These are phyloP conservation scores for Leonotis leonurus DNA, from an alignment of 257 asterid genomes.

Conservation along the genomic window DNA sequence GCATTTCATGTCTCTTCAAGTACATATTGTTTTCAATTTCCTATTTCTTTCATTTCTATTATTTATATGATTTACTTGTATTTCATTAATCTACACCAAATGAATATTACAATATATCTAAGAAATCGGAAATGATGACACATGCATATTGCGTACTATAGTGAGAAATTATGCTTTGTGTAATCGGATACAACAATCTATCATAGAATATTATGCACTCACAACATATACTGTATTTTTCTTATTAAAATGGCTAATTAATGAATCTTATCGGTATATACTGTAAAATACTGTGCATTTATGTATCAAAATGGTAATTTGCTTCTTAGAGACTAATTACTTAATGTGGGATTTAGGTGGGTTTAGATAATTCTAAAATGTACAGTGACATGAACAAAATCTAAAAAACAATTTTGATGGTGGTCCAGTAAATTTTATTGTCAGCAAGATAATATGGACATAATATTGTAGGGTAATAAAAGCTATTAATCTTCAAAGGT, in stretches of 20 bases:
- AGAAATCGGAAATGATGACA: not conserved
- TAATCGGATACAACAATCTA: not conserved
- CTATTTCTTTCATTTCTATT: too few relatives aligned
- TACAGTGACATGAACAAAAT: not conserved
- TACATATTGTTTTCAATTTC: not conserved
- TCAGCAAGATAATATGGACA: too few relatives aligned
- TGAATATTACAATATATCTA: not conserved
- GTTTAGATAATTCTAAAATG: not conserved
- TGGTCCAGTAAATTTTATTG: conserved; percentile 15
- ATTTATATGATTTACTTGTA: too few relatives aligned
- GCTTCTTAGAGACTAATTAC: not conserved
- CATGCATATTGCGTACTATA: not conserved
- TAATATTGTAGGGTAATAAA: not conserved
- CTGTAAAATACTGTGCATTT: too few relatives aligned
- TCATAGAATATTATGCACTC: not conserved
- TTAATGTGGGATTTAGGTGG: not conserved
- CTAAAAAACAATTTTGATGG: not conserved
- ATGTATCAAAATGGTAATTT: too few relatives aligned
- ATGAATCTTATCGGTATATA: too few relatives aligned
- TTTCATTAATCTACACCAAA: too few relatives aligned
- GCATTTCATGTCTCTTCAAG: conserved; percentile 20
- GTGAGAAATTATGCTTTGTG: not conserved
- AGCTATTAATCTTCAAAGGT: not conserved
- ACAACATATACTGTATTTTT: too few relatives aligned
- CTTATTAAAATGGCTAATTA: too few relatives aligned